Evolutionary conservation across 148 eudicot genomes (phyloP).

Genomic region (Cornus kousa): DNA sequence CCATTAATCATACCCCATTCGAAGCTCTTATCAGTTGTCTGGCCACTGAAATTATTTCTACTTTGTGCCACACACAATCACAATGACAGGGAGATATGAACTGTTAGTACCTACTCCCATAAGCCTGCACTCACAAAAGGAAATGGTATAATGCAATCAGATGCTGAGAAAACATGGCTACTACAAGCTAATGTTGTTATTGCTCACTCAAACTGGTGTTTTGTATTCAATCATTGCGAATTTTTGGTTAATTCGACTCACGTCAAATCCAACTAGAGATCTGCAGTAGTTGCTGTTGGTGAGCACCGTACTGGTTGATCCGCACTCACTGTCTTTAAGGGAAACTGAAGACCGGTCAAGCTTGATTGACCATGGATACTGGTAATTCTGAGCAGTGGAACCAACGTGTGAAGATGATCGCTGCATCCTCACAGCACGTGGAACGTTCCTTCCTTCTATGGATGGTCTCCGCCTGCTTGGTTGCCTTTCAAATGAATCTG

Average conservation of each 20-base stretch:
- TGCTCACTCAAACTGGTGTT: too few species aligned
- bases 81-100: too few species aligned
- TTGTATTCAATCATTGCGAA: too few species aligned
- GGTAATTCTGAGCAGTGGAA: constrained; percentile 52
- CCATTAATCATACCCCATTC: background rate
- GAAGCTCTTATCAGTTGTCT: background rate
- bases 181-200: background rate
- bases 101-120: constrained; percentile 28
- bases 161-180: too few species aligned
- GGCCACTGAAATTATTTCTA: too few species aligned
- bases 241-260: constrained; percentile 26
- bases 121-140: constrained; percentile 25
- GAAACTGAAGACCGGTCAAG: constrained; percentile 72
- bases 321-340: constrained; percentile 82
- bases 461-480: constrained; percentile 65
- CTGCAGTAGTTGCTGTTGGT: constrained; percentile 67
- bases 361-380: constrained; percentile 74
- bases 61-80: too few species aligned
- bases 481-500: constrained; percentile 61
- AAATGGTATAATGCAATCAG: background rate
- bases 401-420: constrained; percentile 88
- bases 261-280: constrained; percentile 75
- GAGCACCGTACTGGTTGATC: constrained; percentile 68
- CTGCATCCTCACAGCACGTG: constrained; percentile 81
- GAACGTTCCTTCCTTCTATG: constrained; percentile 76